phyloP scores from a whole-genome alignment of 768 basidiomycete genomes.

The Russula sp. region DNA sequence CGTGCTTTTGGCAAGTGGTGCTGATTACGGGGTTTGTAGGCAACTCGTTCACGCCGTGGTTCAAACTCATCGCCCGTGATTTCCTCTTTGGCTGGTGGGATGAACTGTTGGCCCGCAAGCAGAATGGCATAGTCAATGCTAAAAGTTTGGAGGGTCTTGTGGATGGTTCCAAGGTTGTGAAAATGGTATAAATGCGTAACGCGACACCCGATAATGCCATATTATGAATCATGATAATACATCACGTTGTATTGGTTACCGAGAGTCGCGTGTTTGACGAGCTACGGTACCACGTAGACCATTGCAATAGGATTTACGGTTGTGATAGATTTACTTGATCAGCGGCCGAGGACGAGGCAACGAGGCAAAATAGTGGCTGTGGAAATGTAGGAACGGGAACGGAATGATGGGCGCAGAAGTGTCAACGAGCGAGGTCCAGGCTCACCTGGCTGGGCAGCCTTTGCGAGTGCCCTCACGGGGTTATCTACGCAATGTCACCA shows the following conservation, averaged over 20 bases:
- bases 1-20: slow-evolving; percentile 4
- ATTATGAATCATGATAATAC: background rate
- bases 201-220: no score
- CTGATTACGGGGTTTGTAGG: slow-evolving; percentile 41
- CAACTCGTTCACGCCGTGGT: slow-evolving; percentile 97
- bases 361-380: no score
- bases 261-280: no score
- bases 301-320: no score
- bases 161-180: slow-evolving; percentile 71
- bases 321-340: no score
- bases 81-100: slow-evolving; percentile 99
- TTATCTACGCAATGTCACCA: no score
- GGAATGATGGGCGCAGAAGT: no score
- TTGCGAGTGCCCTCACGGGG: no score
- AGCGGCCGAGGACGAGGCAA: no score
- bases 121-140: slow-evolving; percentile 57
- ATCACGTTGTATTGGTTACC: background rate
- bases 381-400: no score
- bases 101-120: slow-evolving; percentile 65
- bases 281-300: background rate
- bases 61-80: slow-evolving; percentile 95
- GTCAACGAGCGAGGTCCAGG: no score
- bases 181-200: slow-evolving; percentile 42
- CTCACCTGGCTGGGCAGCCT: no score
- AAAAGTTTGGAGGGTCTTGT: slow-evolving; percentile 61